phyloP scores from a whole-genome alignment of 352 stramenopile genomes.

The Globisporangium sylvaticum region DNA sequence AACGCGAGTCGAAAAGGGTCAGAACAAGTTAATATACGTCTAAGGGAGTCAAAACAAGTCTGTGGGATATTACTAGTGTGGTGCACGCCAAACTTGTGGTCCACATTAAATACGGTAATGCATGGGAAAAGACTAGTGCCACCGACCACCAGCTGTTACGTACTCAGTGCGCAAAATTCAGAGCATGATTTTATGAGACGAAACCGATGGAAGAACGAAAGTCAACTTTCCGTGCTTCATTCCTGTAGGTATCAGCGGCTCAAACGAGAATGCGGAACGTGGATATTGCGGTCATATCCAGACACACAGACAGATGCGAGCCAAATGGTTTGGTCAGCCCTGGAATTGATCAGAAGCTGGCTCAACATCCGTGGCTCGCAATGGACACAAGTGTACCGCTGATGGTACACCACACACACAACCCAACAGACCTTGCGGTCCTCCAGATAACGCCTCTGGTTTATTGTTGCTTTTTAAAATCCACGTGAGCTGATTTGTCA shows the following conservation, averaged over 20 bases:
- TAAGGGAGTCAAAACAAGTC: neutral
- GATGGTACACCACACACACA: neutral
- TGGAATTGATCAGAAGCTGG: neutral
- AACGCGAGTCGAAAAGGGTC: neutral
- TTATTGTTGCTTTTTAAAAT: neutral
- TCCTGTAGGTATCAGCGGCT: too few relatives aligned
- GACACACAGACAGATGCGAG: neutral
- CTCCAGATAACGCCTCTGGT: neutral
- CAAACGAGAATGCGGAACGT: neutral
- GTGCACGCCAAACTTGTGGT: neutral
- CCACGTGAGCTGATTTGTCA: neutral
- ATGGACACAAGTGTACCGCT: neutral
- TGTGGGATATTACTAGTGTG: too few relatives aligned
- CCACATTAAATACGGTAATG: neutral
- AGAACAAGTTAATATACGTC: neutral
- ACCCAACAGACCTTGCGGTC: too few relatives aligned
- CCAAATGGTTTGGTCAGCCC: neutral
- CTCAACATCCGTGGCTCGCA: neutral
- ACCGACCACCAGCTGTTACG: conserved; percentile 1
- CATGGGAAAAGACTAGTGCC: neutral
- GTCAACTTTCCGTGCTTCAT: too few relatives aligned
- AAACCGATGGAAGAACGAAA: neutral
- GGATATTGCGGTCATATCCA: neutral
- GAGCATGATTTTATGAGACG: conserved; percentile 1
- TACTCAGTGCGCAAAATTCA: neutral